Evolutionary conservation across 2,329 filamentous ascomycete species (phyloP), one percentile per base, ranked within the genome.

Genomic region (Calonectria henricotiae): DNA sequence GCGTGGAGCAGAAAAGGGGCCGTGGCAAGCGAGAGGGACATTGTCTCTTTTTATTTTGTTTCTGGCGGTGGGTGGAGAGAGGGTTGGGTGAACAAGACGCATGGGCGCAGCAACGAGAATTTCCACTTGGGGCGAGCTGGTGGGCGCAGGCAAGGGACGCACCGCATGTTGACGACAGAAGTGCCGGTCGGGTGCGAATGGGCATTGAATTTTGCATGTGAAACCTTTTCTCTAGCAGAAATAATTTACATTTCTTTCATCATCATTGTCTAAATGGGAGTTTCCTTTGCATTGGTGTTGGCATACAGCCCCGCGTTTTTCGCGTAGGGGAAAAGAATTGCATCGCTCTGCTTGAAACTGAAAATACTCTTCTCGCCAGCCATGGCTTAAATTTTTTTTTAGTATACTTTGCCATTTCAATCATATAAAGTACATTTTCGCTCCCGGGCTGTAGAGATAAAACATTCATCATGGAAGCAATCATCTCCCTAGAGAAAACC

Each of bases 1-100:
- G 76, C 76, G 70, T 86, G 85, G 8, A 80, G 51, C 35, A 81
- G 72, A 61, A 86, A 86, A 15, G 85, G 80, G 13, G 79, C 55
- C 8, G 73, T 71, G 8, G 68, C 66, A 27, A 72, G 46, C 37
- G 71, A 63, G 30, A 71, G 30, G 39, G 60, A 30, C 69, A 71
- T 71, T 69, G 46, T 41, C 37, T 39, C 2, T 17, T 32, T 32
- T 55, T 9, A 17, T 3, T 37, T 54, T n/a, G 23, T 32, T 37
- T 37, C n/a, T 3, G 15, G 15, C 17, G 41, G 41, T n/a, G 43
- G 47, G 15, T 1, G 25, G 30, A 23, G 43, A n/a, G 17, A 8
- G 43, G 32, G 30, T 39, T 55, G 27, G 51, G 51, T 46, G n/a
- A 23, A 46, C n/a, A 9, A 46, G 23, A 30, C 20, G 20, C 20